Evolutionary conservation across 306 rosid genomes (phyloP).

Genomic region (Quercus aquifolioides): DNA sequence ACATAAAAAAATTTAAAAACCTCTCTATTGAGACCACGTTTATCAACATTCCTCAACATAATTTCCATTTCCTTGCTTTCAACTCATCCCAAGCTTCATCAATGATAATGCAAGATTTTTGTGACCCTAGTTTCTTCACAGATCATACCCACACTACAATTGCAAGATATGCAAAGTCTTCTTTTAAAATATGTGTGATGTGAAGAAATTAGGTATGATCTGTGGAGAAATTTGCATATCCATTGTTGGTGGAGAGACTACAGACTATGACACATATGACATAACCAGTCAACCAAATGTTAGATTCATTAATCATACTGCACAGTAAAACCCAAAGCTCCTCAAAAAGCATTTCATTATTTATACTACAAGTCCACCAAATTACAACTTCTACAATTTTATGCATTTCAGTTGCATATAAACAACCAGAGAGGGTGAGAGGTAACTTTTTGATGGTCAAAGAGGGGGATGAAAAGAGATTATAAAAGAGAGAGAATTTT

Average conservation of each 20-base stretch:
- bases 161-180: neutral
- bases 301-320: conserved; percentile 30
- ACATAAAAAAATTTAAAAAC: too few relatives aligned
- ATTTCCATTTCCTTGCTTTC: too few relatives aligned
- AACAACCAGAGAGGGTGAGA: neutral
- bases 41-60: too few relatives aligned
- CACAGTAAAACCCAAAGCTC: neutral
- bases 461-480: neutral
- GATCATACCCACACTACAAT: neutral
- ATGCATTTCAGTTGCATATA: neutral
- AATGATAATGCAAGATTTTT: too few relatives aligned
- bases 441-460: conserved; percentile 36
- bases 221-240: neutral
- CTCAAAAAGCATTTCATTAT: neutral
- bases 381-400: conserved; percentile 9
- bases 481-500: too few relatives aligned
- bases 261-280: neutral
- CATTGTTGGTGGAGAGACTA: neutral
- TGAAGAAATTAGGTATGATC: too few relatives aligned
- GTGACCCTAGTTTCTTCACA: too few relatives aligned
- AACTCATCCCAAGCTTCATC: too few relatives aligned
- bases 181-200: too few relatives aligned
- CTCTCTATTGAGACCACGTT: too few relatives aligned
- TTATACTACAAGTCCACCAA: neutral
- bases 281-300: conserved; percentile 65